These are phyloP conservation scores for Lenwebbia sp. DNA, from an alignment of 345 rosid genomes.

Conservation along the genomic window DNA sequence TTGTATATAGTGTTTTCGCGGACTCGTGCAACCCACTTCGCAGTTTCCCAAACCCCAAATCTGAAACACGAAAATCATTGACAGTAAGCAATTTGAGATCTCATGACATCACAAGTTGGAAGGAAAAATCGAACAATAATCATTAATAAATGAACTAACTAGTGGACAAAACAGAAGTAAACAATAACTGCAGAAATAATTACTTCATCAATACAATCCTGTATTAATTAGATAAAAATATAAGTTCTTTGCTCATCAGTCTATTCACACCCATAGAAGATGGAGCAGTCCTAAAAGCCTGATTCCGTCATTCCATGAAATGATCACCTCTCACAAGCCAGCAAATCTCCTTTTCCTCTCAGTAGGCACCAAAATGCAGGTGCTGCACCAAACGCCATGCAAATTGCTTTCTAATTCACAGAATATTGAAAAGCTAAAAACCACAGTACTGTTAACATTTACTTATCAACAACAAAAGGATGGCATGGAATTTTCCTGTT, in stretches of 20 bases:
- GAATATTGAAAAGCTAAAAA: neutral
- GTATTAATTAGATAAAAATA: neutral
- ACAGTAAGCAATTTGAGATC: neutral
- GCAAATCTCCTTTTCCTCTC: neutral
- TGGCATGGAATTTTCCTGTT: neutral
- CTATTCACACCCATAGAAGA: neutral
- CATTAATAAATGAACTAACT: neutral
- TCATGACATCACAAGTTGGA: neutral
- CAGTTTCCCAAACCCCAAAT: conserved; percentile 96
- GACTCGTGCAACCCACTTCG: conserved; percentile 80
- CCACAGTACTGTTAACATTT: neutral
- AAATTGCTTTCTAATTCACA: neutral
- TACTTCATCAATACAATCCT: neutral
- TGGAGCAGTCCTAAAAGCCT: neutral
- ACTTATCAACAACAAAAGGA: neutral
- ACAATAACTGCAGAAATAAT: neutral
- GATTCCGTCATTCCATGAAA: neutral
- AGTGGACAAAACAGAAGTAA: neutral
- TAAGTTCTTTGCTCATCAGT: neutral
- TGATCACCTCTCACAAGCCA: neutral
- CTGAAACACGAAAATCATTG: conserved; percentile 20
- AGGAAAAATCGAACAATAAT: neutral
- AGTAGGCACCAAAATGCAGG: neutral
- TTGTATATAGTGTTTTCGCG: conserved; percentile 61
- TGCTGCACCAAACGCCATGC: neutral